A percentile compares a stretch with the other conserved stretches of the same genome.
Evolutionary conservation across 2,329 filamentous ascomycete genomes (phyloP).

Genomic region (Chrysoporthe puriensis): DNA sequence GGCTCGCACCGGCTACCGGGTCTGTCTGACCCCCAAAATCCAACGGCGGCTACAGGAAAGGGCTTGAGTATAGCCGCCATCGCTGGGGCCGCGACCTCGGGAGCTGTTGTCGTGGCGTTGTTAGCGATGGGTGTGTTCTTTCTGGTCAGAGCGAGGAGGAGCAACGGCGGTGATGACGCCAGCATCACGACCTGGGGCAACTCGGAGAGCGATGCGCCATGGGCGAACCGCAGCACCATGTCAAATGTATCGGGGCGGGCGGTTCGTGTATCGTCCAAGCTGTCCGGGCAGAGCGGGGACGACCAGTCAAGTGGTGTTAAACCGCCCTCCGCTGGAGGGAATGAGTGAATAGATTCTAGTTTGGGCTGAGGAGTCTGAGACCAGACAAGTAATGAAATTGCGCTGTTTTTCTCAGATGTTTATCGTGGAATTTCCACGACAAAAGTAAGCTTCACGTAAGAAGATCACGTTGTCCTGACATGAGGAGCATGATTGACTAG

Average conservation of each 20-base stretch:
- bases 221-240: slow-evolving; percentile 5
- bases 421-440: too few species aligned
- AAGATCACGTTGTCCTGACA: too few species aligned
- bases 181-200: slow-evolving; percentile 13
- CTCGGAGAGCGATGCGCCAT: slow-evolving; percentile 7
- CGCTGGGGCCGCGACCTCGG: background rate
- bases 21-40: background rate
- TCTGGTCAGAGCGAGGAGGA: background rate
- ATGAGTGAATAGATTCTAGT: background rate
- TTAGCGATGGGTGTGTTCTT: background rate
- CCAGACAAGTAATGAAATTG: background rate
- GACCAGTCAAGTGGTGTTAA: slow-evolving; percentile 2
- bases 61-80: background rate
- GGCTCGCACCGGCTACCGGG: background rate
- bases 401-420: too few species aligned
- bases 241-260: background rate
- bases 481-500: too few species aligned
- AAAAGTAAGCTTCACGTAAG: too few species aligned
- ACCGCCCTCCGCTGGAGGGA: background rate
- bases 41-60: background rate
- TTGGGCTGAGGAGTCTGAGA: background rate
- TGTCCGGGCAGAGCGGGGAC: background rate
- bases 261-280: background rate
- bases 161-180: background rate
- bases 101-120: background rate